phyloP scores from a whole-genome alignment of 176 grass and related monocot genomes.

The Carex kokanica region DNA sequence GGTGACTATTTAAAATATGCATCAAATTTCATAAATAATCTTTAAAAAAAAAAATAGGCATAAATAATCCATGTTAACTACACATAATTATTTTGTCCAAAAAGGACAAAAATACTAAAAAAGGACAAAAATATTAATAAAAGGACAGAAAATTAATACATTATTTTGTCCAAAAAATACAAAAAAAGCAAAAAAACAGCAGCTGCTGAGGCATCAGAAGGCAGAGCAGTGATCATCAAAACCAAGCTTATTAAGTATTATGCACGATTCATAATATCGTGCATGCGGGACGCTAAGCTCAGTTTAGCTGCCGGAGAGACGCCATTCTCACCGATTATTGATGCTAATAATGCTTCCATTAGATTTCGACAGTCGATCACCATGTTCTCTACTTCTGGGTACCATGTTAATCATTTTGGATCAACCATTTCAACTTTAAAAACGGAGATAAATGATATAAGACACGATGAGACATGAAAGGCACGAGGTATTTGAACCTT shows the following conservation, averaged over 20 bases:
- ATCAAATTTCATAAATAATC: too few relatives aligned
- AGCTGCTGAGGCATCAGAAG: background rate
- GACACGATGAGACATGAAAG: too few relatives aligned
- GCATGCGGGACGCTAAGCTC: background rate
- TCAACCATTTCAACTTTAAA: too few relatives aligned
- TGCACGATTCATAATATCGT: background rate
- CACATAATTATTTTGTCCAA: too few relatives aligned
- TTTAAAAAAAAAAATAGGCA: too few relatives aligned
- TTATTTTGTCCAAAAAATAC: background rate
- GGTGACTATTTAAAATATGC: background rate
- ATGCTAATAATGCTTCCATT: background rate
- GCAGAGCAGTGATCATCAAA: background rate
- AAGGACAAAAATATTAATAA: too few relatives aligned
- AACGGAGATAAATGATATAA: too few relatives aligned
- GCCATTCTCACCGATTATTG: slow-evolving; percentile 10
- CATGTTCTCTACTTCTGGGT: background rate
- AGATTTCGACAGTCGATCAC: background rate
- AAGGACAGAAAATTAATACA: too few relatives aligned
- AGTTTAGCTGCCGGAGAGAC: slow-evolving; percentile 20
- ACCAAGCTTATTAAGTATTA: background rate
- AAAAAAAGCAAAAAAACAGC: background rate
- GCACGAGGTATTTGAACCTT: too few relatives aligned
- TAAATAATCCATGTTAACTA: too few relatives aligned
- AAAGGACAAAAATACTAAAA: too few relatives aligned
- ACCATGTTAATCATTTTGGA: too few relatives aligned